Evolutionary conservation across 2,329 filamentous ascomycete species (phyloP).

Genomic region (Ophiostoma ulmi): DNA sequence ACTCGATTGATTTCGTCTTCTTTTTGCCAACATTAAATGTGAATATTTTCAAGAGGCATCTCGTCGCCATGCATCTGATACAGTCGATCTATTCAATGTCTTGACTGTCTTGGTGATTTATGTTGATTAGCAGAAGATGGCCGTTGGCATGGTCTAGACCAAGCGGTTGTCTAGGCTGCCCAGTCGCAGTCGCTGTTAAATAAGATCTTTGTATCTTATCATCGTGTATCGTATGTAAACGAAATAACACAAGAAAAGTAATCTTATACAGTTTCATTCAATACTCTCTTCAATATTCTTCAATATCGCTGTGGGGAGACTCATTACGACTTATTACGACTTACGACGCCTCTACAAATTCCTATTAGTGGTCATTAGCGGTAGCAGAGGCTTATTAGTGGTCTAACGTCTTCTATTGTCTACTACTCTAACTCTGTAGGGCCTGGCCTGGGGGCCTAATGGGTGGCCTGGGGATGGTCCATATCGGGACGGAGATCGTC

Average conservation of each 20-base stretch:
- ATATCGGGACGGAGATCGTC: not conserved
- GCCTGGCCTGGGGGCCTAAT: not conserved
- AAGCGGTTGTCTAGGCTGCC: not conserved
- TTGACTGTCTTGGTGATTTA: not conserved
- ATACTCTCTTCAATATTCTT: not conserved
- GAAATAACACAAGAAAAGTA: slow-evolving; percentile 10
- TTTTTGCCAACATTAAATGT: no score
- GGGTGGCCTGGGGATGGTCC: no score
- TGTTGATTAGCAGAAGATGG: not conserved
- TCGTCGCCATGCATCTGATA: not conserved
- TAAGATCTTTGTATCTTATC: not conserved
- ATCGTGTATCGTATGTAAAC: not conserved
- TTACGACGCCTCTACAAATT: slow-evolving; percentile 6
- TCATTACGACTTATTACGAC: slow-evolving; percentile 5
- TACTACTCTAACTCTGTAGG: not conserved
- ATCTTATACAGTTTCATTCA: not conserved
- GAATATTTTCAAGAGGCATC: no score
- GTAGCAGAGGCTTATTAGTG: not conserved
- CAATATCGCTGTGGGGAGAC: slow-evolving; percentile 1
- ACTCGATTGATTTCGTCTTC: no score
- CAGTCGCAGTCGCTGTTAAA: not conserved
- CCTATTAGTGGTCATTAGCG: not conserved
- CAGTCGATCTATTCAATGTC: not conserved
- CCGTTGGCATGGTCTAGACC: not conserved
- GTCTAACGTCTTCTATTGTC: not conserved